Evolutionary conservation across 2,329 filamentous ascomycete genomes (phyloP), one percentile per base, ranked within the genome.

Genomic region (Paecilomyces dactylethromorphus): DNA sequence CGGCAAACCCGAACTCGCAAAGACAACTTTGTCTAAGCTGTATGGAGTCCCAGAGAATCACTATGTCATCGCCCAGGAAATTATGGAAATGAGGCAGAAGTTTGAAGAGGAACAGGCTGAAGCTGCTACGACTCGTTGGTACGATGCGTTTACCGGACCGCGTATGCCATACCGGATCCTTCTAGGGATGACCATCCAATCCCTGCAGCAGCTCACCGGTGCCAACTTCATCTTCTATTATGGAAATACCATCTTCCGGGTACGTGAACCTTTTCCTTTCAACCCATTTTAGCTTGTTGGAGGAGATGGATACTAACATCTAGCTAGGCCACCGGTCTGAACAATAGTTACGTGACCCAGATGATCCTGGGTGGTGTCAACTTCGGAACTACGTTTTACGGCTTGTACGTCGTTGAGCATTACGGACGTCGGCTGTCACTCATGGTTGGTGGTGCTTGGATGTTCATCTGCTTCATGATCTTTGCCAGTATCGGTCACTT

Each of bases 361-460:
- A 84, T 90, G 69, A 89, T 90, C 60, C 79, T 89, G 10, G 80
- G 80, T 57, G 84, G 83, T 24, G 86, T 91, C 66, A 91, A 91
- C 69, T 86, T 91, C 32, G 79, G 76, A 61, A 84, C 82, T 69
- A 89, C 87, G 15, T 83, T 90, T 59, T 82, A 81, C 53, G 87
- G 87, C 58, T 78, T 91, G 3, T 91, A 85, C 68, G 81, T 90
- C 32, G 87, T 90, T 1, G 87, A 90, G 70, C 83, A 82, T 64
- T 87, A 81, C 60, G 88, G 88, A 52, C 86, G 89, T 53, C 86
- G 89, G 58, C 83, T 83, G 73, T 86, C 85, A 33, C 78, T 92
- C 8, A 83, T 90, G 68, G 69, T 84, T 26, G 89, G 88, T 62
- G 87, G 82, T 10, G 66, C 84, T 18, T 91, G 88, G 87, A 87